Base-by-base conservation (phyloP, 495 filamentous ascomycete genomes). In the Evansstolkia leycettana region DNA sequence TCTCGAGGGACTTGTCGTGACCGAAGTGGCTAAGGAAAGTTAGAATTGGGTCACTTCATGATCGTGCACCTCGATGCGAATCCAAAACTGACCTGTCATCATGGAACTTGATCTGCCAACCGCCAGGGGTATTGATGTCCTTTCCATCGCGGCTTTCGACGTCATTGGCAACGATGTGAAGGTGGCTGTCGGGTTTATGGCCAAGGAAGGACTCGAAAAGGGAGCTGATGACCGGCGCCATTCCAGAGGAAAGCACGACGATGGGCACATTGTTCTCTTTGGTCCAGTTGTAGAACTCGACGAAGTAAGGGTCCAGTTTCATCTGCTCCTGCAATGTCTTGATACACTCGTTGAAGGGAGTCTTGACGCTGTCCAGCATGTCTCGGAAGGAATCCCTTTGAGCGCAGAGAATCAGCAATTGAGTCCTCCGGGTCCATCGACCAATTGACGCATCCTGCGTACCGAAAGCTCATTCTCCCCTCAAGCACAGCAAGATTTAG, bases 1-100 rank as follows among this genome's bases (percentile, higher is more conserved):
- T 86, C 43, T 83, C 82, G 24, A 85, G 57, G 18, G 77, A 83
- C 70, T 98, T 95, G 67, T 98, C 89, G 46, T 98, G 89, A 7
- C 89, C 89, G 45, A 88, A 90, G 32, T 75, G 70, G 46, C 82
- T 89, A 32, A 25, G 36, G 39, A 24, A 30, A 28, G 40, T 64
- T 29, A 56, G 41, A 23, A 29, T 7, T 8, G n/a, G 10, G 20
- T 23, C 20, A 9, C 5, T 4, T 23, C 20, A n/a, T 12, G 26
- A 20, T 12, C 12, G 17, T 15, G 16, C 17, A 38, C 17, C 12
- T 35, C 6, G 23, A 27, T 16, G 31, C 45, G 37, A 9, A 3
- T 15, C 14, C 35, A 12, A 25, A n/a, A 32, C 47, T 46, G 48
- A 84, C 80, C 79, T 86, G 23, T 84, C 82, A 55, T 95, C 88